phyloP scores from a whole-genome alignment of 768 basidiomycete species.

The Russula lepida region DNA sequence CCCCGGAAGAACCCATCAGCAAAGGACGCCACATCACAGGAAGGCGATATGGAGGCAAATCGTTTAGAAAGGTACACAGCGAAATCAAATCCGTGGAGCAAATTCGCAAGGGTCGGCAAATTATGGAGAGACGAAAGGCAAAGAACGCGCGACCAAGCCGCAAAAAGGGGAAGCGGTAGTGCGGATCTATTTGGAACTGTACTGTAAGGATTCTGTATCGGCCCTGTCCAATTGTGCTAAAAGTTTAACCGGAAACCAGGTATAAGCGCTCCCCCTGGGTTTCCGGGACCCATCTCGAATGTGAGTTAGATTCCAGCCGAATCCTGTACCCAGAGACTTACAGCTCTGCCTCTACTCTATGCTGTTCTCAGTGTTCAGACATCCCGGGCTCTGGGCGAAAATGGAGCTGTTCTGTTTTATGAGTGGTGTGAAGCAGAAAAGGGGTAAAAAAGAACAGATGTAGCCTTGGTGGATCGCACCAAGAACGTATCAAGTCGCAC shows the following conservation, averaged over 20 bases:
- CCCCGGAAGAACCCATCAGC: conserved; percentile 26
- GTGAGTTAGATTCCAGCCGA: neutral
- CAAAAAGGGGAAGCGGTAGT: conserved; percentile 33
- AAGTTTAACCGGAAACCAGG: neutral
- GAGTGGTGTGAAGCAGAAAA: neutral
- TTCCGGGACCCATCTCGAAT: neutral
- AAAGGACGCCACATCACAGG: conserved; percentile 12
- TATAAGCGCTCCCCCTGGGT: neutral
- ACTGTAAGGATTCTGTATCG: neutral
- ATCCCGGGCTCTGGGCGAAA: neutral
- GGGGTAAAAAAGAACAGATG: neutral
- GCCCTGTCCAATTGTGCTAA: neutral
- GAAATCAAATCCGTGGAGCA: conserved; percentile 86
- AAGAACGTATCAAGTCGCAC: neutral
- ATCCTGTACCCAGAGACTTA: neutral
- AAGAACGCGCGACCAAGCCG: conserved; percentile 74
- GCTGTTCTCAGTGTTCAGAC: neutral
- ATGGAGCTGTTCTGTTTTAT: neutral
- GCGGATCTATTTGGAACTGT: neutral
- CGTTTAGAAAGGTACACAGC: conserved; percentile 56
- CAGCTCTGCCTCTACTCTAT: neutral
- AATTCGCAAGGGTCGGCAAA: conserved; percentile 68
- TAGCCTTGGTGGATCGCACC: neutral
- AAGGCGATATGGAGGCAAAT: conserved; percentile 50
- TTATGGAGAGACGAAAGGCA: conserved; percentile 53